Evolutionary conservation across 306 rosid genomes (phyloP).

Genomic region (Biancaea sappan): DNA sequence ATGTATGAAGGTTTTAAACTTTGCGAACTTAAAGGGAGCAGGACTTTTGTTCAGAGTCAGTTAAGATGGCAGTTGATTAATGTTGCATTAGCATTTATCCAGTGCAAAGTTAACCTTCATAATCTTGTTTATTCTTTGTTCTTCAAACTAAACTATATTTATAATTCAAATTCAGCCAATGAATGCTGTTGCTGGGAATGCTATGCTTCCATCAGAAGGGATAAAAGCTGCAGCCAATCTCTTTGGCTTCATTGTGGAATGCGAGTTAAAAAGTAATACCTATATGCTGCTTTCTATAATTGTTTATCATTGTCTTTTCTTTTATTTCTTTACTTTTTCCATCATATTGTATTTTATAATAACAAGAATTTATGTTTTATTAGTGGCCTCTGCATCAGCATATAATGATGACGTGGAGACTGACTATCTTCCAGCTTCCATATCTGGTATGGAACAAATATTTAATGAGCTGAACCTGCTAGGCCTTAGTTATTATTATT

Average conservation of each 20-base stretch:
- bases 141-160: conserved; percentile 26
- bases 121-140: conserved; percentile 28
- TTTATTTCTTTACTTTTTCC: conserved; percentile 34
- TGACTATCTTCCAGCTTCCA: conserved; percentile 78
- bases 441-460: conserved; percentile 65
- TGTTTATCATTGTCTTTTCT: conserved; percentile 19
- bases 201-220: conserved; percentile 79
- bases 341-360: conserved; percentile 21
- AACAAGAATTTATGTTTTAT: conserved; percentile 33
- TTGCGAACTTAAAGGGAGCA: conserved; percentile 25
- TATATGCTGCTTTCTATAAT: conserved; percentile 25
- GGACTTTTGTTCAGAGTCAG: conserved; percentile 17
- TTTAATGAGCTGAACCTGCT: conserved; percentile 21
- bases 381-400: conserved; percentile 86
- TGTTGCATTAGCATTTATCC: conserved; percentile 21
- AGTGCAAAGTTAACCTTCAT: conserved; percentile 21
- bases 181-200: conserved; percentile 54
- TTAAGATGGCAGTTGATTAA: conserved; percentile 17
- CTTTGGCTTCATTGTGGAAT: conserved; percentile 78
- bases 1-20: conserved; percentile 2
- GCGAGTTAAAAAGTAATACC: conserved; percentile 76
- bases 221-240: conserved; percentile 74
- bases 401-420: conserved; percentile 67
- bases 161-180: conserved; percentile 62
- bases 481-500: conserved; percentile 17